Base-by-base conservation (phyloP, 352 stramenopile species). In the Pythium aquatile region DNA sequence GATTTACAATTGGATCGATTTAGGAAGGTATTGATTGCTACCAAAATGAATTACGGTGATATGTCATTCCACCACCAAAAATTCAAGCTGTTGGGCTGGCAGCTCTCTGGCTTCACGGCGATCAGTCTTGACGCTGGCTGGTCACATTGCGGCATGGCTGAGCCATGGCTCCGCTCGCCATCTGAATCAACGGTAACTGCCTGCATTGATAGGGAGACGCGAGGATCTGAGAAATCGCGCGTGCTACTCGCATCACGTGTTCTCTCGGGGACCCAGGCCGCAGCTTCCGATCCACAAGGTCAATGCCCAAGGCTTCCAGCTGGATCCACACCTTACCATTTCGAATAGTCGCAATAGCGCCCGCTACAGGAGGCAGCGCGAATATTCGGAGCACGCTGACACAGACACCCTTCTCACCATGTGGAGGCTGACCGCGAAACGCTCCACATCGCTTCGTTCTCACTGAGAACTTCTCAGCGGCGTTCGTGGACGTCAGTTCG, bases 71-170 rank as follows among this genome's bases (percentile, higher is more conserved):
- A 51, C 6, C 20, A 51, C 3, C 10, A 14, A 24, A 51, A 29
- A 32, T 29, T 29, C 44, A 51, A 51, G 44, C 44, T 51, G 44
- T 51, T 51, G 44, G 44, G 20, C 20, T 20, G 20, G 44, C 44
- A 51, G 44, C 20, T 30, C 44, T 16, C 44, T 51, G 44, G 44
- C 44, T 51, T 51, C 44, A 51, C 7, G 44, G 44, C 17, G n/a
- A 29, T 51, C 44, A 51, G 20, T 51, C 44, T 51, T 51, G 44
- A 30, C 20, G 44, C 44, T 51, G 44, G 4, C 44, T 51, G 44
- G 44, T 51, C 44, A 32, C 44, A 51, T 51, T 29, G 44, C 37
- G 2, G 37, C 37, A 13, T 4, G 6, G 10, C 37, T 42, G 9
- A 47, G 40, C 16, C 40, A 24, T 26, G 17, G 40, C 16, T 24